These are phyloP conservation scores for Pseudonitzschia delicatissima DNA, from an alignment of 108 stramenopile genomes.

Conservation along the genomic window DNA sequence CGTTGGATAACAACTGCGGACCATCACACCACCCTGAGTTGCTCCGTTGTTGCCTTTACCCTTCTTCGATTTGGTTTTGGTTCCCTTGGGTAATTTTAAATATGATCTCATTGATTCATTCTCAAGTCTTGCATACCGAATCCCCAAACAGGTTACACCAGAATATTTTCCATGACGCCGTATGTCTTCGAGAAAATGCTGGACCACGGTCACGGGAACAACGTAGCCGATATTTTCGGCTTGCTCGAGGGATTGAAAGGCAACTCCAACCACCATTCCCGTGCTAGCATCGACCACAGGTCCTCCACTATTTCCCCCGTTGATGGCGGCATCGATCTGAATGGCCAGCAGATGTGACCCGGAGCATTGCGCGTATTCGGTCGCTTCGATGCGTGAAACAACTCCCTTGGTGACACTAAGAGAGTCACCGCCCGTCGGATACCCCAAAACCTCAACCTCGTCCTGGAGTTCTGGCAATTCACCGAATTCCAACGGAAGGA, in stretches of 20 bases:
- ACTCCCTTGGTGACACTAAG: slow-evolving; percentile 69
- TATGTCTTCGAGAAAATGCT: slow-evolving; percentile 50
- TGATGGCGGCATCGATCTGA: slow-evolving; percentile 76
- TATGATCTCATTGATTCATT: slow-evolving; percentile 43
- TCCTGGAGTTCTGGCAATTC: slow-evolving; percentile 48
- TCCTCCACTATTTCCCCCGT: slow-evolving; percentile 60
- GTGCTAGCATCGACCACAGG: slow-evolving; percentile 52
- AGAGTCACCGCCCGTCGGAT: slow-evolving; percentile 59
- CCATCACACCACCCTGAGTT: slow-evolving; percentile 18
- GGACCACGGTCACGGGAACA: slow-evolving; percentile 51
- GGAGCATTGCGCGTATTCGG: slow-evolving; percentile 46
- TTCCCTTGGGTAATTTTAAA: slow-evolving; percentile 27
- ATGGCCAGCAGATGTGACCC: slow-evolving; percentile 50
- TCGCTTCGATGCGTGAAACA: slow-evolving; percentile 62
- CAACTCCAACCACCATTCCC: slow-evolving; percentile 56
- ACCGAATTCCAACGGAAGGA: slow-evolving; percentile 36
- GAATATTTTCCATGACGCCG: slow-evolving; percentile 33
- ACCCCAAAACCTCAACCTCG: slow-evolving; percentile 63
- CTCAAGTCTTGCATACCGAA: slow-evolving; percentile 35
- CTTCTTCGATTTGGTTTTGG: neutral
- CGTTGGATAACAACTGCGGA: slow-evolving; percentile 41
- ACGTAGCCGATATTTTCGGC: slow-evolving; percentile 71
- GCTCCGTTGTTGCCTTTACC: neutral
- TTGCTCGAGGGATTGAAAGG: slow-evolving; percentile 49
- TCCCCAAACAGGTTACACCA: slow-evolving; percentile 50